These are phyloP conservation scores for Phaseolus lunatus DNA, from an alignment of 306 rosid species.

Conservation along the genomic window DNA sequence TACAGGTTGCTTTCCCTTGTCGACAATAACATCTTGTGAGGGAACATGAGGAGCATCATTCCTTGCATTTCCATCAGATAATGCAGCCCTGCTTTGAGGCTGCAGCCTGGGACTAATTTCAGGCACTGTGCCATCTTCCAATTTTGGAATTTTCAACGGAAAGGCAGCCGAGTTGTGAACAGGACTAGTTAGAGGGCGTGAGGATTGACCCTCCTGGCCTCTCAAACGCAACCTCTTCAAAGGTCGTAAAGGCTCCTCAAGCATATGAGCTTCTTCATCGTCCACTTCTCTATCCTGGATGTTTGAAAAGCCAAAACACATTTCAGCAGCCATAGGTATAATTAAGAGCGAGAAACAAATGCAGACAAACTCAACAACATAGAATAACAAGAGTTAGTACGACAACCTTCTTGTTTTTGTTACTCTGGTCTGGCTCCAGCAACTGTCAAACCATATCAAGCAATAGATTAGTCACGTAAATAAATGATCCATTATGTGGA, in stretches of 20 bases:
- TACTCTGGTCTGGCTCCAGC: conserved; percentile 42
- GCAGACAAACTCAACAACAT: conserved; percentile 28
- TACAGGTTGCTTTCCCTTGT: conserved; percentile 80
- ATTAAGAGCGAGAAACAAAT: conserved; percentile 4
- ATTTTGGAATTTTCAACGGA: conserved; percentile 57
- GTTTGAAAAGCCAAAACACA: conserved; percentile 42
- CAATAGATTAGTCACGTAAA: conserved; percentile 10
- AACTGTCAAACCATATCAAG: conserved; percentile 53
- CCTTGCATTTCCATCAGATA: conserved; percentile 50
- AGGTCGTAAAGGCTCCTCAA: conserved; percentile 64
- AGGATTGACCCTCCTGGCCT: conserved; percentile 60
- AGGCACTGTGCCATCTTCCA: conserved; percentile 55
- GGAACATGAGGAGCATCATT: conserved; percentile 49
- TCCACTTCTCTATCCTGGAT: conserved; percentile 52
- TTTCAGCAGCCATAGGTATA: conserved; percentile 41
- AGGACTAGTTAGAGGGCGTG: conserved; percentile 42
- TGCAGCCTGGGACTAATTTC: conserved; percentile 49
- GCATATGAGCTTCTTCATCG: conserved; percentile 55
- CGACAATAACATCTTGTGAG: conserved; percentile 40
- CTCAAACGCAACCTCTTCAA: conserved; percentile 79
- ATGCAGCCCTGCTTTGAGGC: conserved; percentile 39
- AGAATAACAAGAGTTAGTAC: conserved; percentile 36
- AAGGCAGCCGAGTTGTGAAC: conserved; percentile 46
- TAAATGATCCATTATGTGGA: neutral
- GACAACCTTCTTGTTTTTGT: conserved; percentile 45